Conservation (phyloP, 140 eudicot genomes). For the Ambrosia hybrid region DNA sequence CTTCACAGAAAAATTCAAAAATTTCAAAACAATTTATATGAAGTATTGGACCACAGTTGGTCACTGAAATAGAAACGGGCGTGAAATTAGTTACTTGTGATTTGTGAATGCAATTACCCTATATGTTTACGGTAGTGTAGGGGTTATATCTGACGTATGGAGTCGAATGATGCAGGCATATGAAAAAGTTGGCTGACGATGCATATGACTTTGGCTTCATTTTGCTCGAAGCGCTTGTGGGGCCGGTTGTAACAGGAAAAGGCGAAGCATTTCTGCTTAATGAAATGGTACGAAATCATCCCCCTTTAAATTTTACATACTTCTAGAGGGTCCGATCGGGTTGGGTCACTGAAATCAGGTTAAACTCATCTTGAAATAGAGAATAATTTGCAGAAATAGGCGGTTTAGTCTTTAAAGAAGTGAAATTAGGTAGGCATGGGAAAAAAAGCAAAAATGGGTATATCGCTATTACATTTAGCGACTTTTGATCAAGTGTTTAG, state of each 20-base stretch:
- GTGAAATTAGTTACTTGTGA: not conserved
- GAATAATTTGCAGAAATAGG: too few relatives aligned
- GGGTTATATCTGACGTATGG: constrained; percentile 1
- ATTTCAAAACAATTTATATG: constrained; percentile 1
- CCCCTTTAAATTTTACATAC: too few relatives aligned
- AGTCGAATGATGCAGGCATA: constrained; percentile 50
- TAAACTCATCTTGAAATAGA: not conserved
- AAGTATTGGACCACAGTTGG: not conserved
- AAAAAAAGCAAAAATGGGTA: too few relatives aligned
- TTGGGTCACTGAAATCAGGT: not conserved
- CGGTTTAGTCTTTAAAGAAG: too few relatives aligned
- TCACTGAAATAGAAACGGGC: not conserved
- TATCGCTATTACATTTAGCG: too few relatives aligned
- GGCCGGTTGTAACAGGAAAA: constrained; percentile 70
- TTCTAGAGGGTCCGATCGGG: not conserved
- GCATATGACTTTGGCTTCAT: constrained; percentile 91
- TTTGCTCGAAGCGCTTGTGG: constrained; percentile 82
- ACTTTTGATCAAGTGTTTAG: too few relatives aligned
- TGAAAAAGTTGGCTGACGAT: constrained; percentile 69
- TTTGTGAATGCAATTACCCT: not conserved
- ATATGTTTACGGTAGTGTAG: not conserved
- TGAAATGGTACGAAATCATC: constrained; percentile 76
- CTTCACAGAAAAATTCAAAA: not conserved
- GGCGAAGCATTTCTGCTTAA: constrained; percentile 75
- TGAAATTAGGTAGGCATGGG: too few relatives aligned